Evolutionary conservation across 306 rosid genomes (phyloP), one percentile per base, ranked within the genome.

Genomic region (Cucumis melo): DNA sequence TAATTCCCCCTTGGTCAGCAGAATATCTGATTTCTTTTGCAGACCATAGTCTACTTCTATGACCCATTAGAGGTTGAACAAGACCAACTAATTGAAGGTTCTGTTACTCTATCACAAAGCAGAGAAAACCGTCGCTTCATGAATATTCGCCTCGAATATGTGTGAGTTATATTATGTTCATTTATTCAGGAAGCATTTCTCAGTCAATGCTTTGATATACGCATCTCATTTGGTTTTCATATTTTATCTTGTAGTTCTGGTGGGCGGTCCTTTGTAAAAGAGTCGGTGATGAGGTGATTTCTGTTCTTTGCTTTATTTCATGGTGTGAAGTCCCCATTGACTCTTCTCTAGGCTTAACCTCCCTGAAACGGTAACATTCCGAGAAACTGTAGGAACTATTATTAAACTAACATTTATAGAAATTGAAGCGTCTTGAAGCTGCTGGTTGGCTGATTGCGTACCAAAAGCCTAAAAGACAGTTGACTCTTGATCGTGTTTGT

Each of bases 1-100:
- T 21, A 44, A 14, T 44, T 70, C 57, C 14, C 57, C 14, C 23
- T 19, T 66, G 29, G 50, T 20, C 32, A 5, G 32, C 24, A 39
- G n/a, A 20, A 41, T 41, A 2, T 39, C 3, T 83, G 71, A 73
- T 78, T 14, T 71, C 23, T 82, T 81, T 79, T 89, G 87, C 93
- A 94, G 99, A 92, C 99, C 13, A 68, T 94, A 86, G 82, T 92
- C 51, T 94, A 94, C 84, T 92, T 94, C 17, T 94, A 92, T 80
- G 99, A 94, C 36, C 99, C 99, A 62, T 77, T 94, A 23, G 99
- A 92, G 65, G 86, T 94, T 80, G 99, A 89, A 84, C 99, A 94
- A 89, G 99, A 94, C 82, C 99, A 94, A 86, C 44, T 87, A 14
- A 90, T 94, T 78, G 99, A 94, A 87, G 99, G 99, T 60, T 90